Evolutionary conservation across 495 filamentous ascomycete genomes (phyloP), one percentile per base, ranked within the genome.

Genomic region (Aspergillus sclerotioniger): DNA sequence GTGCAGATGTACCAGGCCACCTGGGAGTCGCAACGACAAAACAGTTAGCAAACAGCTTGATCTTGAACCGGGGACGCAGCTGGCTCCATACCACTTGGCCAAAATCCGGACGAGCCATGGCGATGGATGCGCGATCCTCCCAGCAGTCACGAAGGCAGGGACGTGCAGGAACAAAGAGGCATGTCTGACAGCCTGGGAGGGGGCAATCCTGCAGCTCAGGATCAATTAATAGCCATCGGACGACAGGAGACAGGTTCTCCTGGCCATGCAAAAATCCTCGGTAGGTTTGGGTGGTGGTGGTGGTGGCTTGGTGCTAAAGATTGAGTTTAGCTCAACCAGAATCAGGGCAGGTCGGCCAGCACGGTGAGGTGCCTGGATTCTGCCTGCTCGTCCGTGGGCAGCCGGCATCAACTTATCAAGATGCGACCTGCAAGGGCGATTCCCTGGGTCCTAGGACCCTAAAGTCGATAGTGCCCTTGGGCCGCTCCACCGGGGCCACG

Each of bases 1-100:
- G 64, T 67, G 53, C 61, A 63, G 32, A 67, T 37, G 31, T 67
- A 67, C 64, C 64, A 67, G 12, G 48, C 58, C 15, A 67, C 64
- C 64, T 67, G 25, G 6, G n/a, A 15, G 31, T 16, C 12, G 19
- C 25, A 19, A 44, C 5, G 41, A 47, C 21, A 8, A 56, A 20
- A 13, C 28, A 17, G 31, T 28, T 8, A 25, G 54, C 16, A 48
- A 33, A 13, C 13, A 13, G 28, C 10, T 12, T 12, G 20, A 45
- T 33, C 35, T 15, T 9, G 3, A 4, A 37, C 6, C 9, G 28
- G 5, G 41, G 21, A 16, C 29, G 25, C 20, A 35, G 32, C 28
- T 15, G 33, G 20, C 6, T 16, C 13, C 31, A 15, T n/a, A 64
- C 62, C 57, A 64, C 57, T 52, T 64, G 62, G 39, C 62, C 62